Evolutionary conservation across 2,329 filamentous ascomycete species (phyloP).

Genomic region (Aspergillus uvarum): DNA sequence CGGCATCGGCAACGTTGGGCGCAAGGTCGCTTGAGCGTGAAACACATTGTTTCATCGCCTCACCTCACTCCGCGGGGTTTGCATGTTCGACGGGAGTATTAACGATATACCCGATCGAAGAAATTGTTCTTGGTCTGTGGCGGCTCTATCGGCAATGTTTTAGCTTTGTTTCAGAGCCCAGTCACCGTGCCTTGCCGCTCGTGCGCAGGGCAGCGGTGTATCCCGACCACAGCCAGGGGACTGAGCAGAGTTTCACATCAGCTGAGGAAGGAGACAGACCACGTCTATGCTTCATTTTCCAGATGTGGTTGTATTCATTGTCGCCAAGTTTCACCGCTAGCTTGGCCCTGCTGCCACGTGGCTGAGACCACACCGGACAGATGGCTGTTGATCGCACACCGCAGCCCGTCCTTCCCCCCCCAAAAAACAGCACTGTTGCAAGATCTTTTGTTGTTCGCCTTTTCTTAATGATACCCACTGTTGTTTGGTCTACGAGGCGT

Average conservation of each 20-base stretch:
- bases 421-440: not conserved
- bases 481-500: constrained; percentile 12
- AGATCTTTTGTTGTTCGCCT: constrained; percentile 11
- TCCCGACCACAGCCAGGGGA: not conserved
- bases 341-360: constrained; percentile 15
- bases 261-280: not conserved
- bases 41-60: constrained; percentile 2
- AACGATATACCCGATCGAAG: not conserved
- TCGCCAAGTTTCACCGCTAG: constrained; percentile 14
- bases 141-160: constrained; percentile 7
- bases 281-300: constrained; percentile 1
- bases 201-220: constrained; percentile 3
- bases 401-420: not conserved
- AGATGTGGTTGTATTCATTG: not conserved
- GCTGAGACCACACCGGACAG: constrained; percentile 14
- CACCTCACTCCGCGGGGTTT: constrained; percentile 3
- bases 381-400: constrained; percentile 12
- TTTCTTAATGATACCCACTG: constrained; percentile 12
- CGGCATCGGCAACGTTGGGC: constrained; percentile 90
- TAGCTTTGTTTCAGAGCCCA: constrained; percentile 16
- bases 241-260: constrained; percentile 5
- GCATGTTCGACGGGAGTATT: not conserved
- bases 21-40: constrained; percentile 69
- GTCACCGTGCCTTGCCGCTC: constrained; percentile 6
- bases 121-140: not conserved